Evolutionary conservation across 495 filamentous ascomycete genomes (phyloP).

Genomic region (Xylaria telfairii): DNA sequence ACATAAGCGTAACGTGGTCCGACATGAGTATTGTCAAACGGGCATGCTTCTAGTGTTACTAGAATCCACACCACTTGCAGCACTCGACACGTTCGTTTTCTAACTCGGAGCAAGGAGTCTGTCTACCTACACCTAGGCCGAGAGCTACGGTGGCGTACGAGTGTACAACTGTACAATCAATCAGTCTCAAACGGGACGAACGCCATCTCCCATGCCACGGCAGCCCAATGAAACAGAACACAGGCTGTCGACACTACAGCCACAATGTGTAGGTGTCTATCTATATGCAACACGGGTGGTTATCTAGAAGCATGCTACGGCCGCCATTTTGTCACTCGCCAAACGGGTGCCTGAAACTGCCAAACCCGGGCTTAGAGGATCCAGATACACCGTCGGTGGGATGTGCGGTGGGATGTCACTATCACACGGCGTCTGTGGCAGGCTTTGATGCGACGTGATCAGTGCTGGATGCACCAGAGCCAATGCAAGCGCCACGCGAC

Average conservation of each 20-base stretch:
- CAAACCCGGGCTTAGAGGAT: neutral
- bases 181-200: slow-evolving; percentile 6
- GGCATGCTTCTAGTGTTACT: neutral
- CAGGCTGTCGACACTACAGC: neutral
- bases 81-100: neutral
- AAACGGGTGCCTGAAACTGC: slow-evolving; percentile 17
- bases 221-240: slow-evolving; percentile 10
- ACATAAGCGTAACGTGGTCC: slow-evolving; percentile 1
- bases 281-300: slow-evolving; percentile 11
- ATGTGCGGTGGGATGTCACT: slow-evolving; percentile 6
- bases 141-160: neutral
- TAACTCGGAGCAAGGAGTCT: neutral
- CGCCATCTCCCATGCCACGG: neutral
- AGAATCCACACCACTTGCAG: neutral
- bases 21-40: neutral
- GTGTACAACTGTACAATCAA: neutral
- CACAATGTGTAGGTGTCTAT: neutral
- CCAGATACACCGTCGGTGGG: neutral
- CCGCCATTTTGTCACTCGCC: neutral
- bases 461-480: neutral
- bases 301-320: neutral
- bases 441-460: slow-evolving; percentile 9
- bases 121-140: neutral
- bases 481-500: neutral
- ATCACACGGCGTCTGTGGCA: slow-evolving; percentile 5